Conservation (phyloP, 2,329 filamentous ascomycete species). For the Neofusicoccum parvum region DNA sequence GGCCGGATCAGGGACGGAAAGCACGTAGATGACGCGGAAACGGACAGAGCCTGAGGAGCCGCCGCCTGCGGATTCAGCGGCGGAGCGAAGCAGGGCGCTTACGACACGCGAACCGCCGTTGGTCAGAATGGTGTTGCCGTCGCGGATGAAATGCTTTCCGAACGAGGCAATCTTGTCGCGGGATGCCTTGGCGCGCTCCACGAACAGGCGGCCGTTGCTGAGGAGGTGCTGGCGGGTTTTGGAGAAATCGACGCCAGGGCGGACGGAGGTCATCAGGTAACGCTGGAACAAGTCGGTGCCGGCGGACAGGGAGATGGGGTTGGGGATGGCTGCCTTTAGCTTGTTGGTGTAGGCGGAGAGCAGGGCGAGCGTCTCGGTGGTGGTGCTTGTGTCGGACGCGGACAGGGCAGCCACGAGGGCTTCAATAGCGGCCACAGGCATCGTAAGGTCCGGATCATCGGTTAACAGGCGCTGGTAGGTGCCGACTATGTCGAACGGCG, state of each 20-base stretch:
- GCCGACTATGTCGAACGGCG: slow-evolving; percentile 59
- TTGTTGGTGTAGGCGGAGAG: slow-evolving; percentile 75
- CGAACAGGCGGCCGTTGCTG: slow-evolving; percentile 83
- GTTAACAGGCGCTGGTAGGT: slow-evolving; percentile 66
- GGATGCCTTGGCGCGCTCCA: slow-evolving; percentile 80
- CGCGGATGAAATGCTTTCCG: slow-evolving; percentile 75
- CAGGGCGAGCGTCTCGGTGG: slow-evolving; percentile 89
- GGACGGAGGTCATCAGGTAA: slow-evolving; percentile 77
- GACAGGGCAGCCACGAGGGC: slow-evolving; percentile 85
- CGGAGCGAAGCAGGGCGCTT: slow-evolving; percentile 72
- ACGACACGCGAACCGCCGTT: slow-evolving; percentile 88
- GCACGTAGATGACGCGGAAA: slow-evolving; percentile 79
- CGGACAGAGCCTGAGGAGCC: slow-evolving; percentile 55
- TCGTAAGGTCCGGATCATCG: slow-evolving; percentile 82
- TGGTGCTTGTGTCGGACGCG: slow-evolving; percentile 77
- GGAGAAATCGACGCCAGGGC: slow-evolving; percentile 71
- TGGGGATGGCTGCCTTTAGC: slow-evolving; percentile 77
- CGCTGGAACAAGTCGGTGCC: slow-evolving; percentile 95
- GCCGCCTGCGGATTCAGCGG: slow-evolving; percentile 61
- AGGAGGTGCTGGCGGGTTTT: slow-evolving; percentile 81
- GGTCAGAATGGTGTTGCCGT: slow-evolving; percentile 82
- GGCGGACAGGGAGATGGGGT: slow-evolving; percentile 88
- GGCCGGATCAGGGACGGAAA: slow-evolving; percentile 31
- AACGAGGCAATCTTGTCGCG: slow-evolving; percentile 80
- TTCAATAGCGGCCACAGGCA: slow-evolving; percentile 93